Conservation (phyloP, 345 rosid species). For the Carallia brachiata region DNA sequence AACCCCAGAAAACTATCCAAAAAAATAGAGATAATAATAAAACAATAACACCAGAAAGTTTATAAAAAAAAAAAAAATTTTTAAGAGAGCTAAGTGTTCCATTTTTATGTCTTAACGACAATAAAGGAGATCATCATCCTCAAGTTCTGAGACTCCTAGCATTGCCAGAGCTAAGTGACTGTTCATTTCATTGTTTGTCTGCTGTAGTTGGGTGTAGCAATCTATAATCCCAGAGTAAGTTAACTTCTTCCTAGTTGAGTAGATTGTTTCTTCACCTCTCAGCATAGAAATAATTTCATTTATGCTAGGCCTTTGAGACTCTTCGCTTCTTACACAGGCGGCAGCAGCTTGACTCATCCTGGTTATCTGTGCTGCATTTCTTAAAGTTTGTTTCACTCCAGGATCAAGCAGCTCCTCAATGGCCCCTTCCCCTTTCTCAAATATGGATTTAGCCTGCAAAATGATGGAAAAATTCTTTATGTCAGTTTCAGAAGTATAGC, state of each 20-base stretch:
- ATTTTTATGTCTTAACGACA: slow-evolving; percentile 40
- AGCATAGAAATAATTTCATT: slow-evolving; percentile 51
- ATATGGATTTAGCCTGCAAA: slow-evolving; percentile 71
- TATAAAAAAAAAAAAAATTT: not conserved
- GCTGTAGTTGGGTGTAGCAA: slow-evolving; percentile 56
- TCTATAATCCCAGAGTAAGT: slow-evolving; percentile 60
- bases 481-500: not conserved
- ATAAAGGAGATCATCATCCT: slow-evolving; percentile 55
- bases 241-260: slow-evolving; percentile 39
- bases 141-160: slow-evolving; percentile 77
- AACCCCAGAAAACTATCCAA: too few species aligned
- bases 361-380: slow-evolving; percentile 42
- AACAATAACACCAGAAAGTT: not conserved
- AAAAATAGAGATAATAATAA: too few species aligned
- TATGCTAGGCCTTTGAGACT: slow-evolving; percentile 67
- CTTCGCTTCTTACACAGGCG: slow-evolving; percentile 65
- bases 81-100: not conserved
- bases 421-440: slow-evolving; percentile 61
- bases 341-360: slow-evolving; percentile 75
- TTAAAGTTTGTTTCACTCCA: slow-evolving; percentile 33
- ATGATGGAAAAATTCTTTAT: slow-evolving; percentile 40
- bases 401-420: slow-evolving; percentile 75
- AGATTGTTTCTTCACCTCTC: slow-evolving; percentile 49
- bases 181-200: slow-evolving; percentile 70
- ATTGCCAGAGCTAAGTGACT: slow-evolving; percentile 85